Evolutionary conservation across 305 asterid genomes (phyloP).

Genomic region (Rubia peregrina): DNA sequence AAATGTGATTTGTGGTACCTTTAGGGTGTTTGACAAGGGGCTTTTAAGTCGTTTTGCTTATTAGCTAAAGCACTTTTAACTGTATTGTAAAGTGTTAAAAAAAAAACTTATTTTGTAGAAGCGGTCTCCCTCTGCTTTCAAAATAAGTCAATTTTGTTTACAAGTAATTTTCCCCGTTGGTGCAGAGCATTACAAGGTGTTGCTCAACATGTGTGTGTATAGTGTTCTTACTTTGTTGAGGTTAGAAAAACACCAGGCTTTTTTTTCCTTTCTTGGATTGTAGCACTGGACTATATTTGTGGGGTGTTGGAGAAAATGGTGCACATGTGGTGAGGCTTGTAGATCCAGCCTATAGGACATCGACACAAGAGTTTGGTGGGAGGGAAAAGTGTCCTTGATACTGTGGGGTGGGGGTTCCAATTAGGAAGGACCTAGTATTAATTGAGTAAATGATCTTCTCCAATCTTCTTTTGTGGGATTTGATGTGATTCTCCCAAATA

Average conservation of each 20-base stretch:
- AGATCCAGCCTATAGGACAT: neutral
- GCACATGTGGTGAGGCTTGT: neutral
- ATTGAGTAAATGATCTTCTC: neutral
- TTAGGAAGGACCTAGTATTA: neutral
- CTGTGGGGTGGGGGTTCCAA: neutral
- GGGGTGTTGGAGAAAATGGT: too few relatives aligned
- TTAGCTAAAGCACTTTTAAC: too few relatives aligned
- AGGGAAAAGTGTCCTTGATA: neutral
- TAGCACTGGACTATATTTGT: too few relatives aligned
- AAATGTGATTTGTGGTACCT: neutral
- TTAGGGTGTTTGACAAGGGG: neutral
- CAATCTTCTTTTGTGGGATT: slow-evolving; percentile 18
- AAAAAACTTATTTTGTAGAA: too few relatives aligned
- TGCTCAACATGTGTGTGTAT: too few relatives aligned
- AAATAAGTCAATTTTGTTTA: too few relatives aligned
- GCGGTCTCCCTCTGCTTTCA: too few relatives aligned
- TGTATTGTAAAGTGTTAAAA: too few relatives aligned
- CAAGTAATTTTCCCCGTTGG: too few relatives aligned
- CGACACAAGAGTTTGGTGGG: neutral
- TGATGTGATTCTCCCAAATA: slow-evolving; percentile 29
- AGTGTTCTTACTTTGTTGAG: neutral
- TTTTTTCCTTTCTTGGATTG: neutral
- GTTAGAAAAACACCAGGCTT: neutral
- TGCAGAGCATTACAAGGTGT: too few relatives aligned
- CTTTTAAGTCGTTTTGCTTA: too few relatives aligned